phyloP scores from a whole-genome alignment of 495 filamentous ascomycete species.

The Amphirosellinia nigrospora region DNA sequence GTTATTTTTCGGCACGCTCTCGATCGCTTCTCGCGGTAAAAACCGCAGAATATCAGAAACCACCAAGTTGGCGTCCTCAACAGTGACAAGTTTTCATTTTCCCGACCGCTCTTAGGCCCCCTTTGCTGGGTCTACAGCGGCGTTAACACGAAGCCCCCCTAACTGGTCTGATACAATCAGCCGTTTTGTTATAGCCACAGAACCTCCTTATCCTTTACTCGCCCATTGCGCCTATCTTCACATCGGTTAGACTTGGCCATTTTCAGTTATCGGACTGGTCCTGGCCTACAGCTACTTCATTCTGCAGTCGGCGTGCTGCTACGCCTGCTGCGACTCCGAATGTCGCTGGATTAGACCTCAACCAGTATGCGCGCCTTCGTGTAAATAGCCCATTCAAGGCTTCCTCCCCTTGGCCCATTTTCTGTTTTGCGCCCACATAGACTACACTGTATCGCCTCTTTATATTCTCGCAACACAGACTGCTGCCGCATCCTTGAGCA shows the following conservation, averaged over 20 bases:
- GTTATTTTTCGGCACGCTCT: conserved; percentile 34
- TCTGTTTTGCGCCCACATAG: background rate
- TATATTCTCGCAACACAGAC: conserved; percentile 23
- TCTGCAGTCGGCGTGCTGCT: conserved; percentile 45
- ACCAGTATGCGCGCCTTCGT: conserved; percentile 42
- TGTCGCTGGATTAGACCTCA: conserved; percentile 40
- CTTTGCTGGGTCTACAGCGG: conserved; percentile 89
- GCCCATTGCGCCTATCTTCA: conserved; percentile 14
- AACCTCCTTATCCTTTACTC: background rate
- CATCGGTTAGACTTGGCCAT: background rate
- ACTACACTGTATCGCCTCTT: conserved; percentile 35
- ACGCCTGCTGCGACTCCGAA: conserved; percentile 41
- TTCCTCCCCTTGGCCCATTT: conserved; percentile 20
- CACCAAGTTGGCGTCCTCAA: conserved; percentile 97
- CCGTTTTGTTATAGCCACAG: conserved; percentile 40
- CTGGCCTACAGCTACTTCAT: conserved; percentile 21
- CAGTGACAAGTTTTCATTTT: conserved; percentile 76
- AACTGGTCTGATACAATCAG: conserved; percentile 62
- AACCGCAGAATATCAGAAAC: conserved; percentile 36
- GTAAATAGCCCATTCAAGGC: conserved; percentile 40
- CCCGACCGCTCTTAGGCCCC: conserved; percentile 92
- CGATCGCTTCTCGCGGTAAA: conserved; percentile 34
- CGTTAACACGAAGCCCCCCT: conserved; percentile 97
- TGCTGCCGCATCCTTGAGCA: conserved; percentile 23
- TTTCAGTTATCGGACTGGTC: conserved; percentile 7